Evolutionary conservation across 1,284 basidiomycete species (phyloP), one percentile per base, ranked within the genome.

Genomic region (Dichomitus squalens): DNA sequence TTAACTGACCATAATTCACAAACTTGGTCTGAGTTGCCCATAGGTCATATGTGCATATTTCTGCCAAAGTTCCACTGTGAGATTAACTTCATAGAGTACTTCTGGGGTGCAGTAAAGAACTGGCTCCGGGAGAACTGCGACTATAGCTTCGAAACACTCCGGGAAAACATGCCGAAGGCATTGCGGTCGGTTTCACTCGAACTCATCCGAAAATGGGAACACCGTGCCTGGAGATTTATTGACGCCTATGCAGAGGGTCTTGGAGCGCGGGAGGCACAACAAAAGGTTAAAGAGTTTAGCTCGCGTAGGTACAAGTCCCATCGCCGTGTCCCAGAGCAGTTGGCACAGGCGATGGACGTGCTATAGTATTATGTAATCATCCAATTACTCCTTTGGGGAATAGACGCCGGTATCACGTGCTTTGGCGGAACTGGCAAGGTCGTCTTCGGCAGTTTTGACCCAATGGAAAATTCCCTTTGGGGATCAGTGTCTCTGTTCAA

Each of bases 41-140:
- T 53, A 40, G 68, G 67, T 1, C 68, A 71, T 59, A 31, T 59
- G 5, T 72, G 70, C 60, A 62, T 72, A 25, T 72, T 74, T 25
- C 31, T 56, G 33, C 58, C 54, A 14, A 60, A 60, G 41, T 60
- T 47, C 20, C 54, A 60, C 21, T 71, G 70, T 56, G 69, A 72
- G 47, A 61, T 71, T 8, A 66, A 65, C 23, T 53, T 57, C 12
- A 66, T 68, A 21, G 61, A 68, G 43, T 53, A 53, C 23, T 73
- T 71, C 55, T 74, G 72, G 72, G 73, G 71, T 7, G 61, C 64
- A 5, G 66, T 71, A 21, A 73, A 75, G 57, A 52, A 57, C 21
- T 68, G 59, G 33, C 59, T 67, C 7, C 57, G 64, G 8, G 63
- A 69, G 23, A 23, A 66, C 40, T 67, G 65, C 38, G 66, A 73